Conservation (phyloP, 2,329 filamentous ascomycete genomes). For the Stachybotrys elegans region DNA sequence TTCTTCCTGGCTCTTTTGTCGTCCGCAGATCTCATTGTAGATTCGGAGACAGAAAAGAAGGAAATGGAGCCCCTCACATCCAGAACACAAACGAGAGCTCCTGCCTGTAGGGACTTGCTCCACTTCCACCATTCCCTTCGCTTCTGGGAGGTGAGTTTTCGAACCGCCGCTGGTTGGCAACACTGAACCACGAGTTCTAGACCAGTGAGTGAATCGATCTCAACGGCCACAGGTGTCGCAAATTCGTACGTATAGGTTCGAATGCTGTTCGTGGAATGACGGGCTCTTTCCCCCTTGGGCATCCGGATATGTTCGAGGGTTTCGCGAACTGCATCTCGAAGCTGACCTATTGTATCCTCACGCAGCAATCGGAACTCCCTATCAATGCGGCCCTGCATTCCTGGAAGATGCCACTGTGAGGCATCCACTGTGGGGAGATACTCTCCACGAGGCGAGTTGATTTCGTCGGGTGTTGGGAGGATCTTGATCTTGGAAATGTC, state of each 20-base stretch:
- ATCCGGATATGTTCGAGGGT: conserved; percentile 29
- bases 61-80: conserved; percentile 29
- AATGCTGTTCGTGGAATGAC: conserved; percentile 15
- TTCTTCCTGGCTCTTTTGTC: conserved; percentile 16
- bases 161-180: conserved; percentile 32
- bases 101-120: conserved; percentile 41
- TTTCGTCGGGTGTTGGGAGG: conserved; percentile 43
- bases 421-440: conserved; percentile 37
- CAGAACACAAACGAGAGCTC: conserved; percentile 45
- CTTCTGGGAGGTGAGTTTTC: conserved; percentile 14
- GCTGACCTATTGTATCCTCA: conserved; percentile 49
- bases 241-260: conserved; percentile 22
- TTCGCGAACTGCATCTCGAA: conserved; percentile 41
- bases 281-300: conserved; percentile 2
- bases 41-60: conserved; percentile 34
- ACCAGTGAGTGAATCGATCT: conserved; percentile 32
- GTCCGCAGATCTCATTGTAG: conserved; percentile 10
- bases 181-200: conserved; percentile 41
- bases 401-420: conserved; percentile 26
- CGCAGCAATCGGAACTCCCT: conserved; percentile 50
- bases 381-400: conserved; percentile 45
- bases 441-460: conserved; percentile 33
- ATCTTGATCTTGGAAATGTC: conserved; percentile 42
- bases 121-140: conserved; percentile 46
- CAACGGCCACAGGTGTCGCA: conserved; percentile 22